phyloP scores from a whole-genome alignment of 352 stramenopile species.

The Pythium rhizo-oryzae region DNA sequence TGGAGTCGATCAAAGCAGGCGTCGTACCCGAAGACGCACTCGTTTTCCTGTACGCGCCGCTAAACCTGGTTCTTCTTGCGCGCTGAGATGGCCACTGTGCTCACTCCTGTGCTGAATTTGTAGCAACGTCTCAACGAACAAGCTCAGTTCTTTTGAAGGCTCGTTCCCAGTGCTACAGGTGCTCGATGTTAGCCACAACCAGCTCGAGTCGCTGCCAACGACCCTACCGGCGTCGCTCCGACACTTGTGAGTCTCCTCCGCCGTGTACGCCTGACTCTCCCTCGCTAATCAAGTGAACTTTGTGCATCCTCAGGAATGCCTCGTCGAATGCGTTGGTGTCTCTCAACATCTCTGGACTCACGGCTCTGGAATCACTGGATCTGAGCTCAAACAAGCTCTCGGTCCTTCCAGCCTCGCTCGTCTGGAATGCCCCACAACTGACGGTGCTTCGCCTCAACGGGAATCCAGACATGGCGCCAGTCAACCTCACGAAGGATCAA shows the following conservation, averaged over 20 bases:
- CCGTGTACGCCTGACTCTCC: neutral
- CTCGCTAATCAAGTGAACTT: neutral
- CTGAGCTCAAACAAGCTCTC: constrained; percentile 21
- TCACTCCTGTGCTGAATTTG: neutral
- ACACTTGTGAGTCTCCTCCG: neutral
- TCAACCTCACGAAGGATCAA: constrained; percentile 11
- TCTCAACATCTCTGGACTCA: neutral
- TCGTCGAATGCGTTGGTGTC: neutral
- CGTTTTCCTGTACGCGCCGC: constrained; percentile 2
- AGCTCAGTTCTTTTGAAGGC: neutral
- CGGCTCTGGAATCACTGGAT: constrained; percentile 6
- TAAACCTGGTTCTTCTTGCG: no score
- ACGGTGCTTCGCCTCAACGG: constrained; percentile 7
- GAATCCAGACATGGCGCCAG: constrained; percentile 6
- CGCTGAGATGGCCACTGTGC: neutral
- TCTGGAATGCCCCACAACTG: constrained; percentile 3
- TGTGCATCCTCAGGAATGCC: neutral
- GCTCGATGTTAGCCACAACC: constrained; percentile 14
- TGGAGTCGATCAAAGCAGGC: neutral
- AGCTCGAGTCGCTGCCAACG: neutral
- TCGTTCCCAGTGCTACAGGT: neutral
- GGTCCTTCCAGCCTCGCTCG: neutral
- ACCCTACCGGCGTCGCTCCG: neutral
- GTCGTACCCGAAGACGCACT: constrained; percentile 3
- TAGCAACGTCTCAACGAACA: constrained; percentile 15